These are phyloP conservation scores for Tetrapisispora phaffii DNA, from an alignment of 805 yeast genomes.

Conservation along the genomic window DNA sequence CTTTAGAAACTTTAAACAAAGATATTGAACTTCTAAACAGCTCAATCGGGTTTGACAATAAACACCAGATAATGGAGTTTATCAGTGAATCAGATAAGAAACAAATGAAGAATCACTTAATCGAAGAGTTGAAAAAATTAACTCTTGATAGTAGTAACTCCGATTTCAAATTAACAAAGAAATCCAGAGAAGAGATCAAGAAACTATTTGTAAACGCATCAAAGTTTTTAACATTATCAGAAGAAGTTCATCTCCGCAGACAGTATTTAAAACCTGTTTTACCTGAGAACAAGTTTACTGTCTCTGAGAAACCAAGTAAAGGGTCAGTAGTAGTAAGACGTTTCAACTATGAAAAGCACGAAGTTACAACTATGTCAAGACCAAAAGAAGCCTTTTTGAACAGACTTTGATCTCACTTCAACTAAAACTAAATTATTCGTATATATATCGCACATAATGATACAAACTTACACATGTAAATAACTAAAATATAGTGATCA, in stretches of 20 bases:
- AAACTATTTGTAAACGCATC: constrained; percentile 34
- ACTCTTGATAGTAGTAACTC: neutral
- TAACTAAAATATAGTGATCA: neutral
- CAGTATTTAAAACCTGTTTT: constrained; percentile 46
- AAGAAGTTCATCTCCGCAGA: constrained; percentile 35
- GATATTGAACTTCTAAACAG: constrained; percentile 10
- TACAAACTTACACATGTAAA: neutral
- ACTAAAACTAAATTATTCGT: neutral
- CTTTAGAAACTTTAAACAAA: constrained; percentile 11
- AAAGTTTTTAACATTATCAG: constrained; percentile 21
- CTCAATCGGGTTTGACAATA: constrained; percentile 22
- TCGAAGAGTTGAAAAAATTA: constrained; percentile 14
- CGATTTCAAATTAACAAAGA: constrained; percentile 6
- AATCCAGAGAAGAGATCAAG: constrained; percentile 33
- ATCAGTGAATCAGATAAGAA: constrained; percentile 28
- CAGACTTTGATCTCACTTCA: constrained; percentile 8
- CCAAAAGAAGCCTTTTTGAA: constrained; percentile 40
- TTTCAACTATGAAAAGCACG: constrained; percentile 50
- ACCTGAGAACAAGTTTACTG: constrained; percentile 39
- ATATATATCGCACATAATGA: neutral
- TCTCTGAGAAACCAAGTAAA: constrained; percentile 34
- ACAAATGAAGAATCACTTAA: constrained; percentile 19
- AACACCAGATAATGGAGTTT: constrained; percentile 12
- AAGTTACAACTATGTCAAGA: constrained; percentile 45
- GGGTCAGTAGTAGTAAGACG: constrained; percentile 44